Conservation (phyloP, 2,329 filamentous ascomycete species). For the Pyrenophora tritici-repentis region DNA sequence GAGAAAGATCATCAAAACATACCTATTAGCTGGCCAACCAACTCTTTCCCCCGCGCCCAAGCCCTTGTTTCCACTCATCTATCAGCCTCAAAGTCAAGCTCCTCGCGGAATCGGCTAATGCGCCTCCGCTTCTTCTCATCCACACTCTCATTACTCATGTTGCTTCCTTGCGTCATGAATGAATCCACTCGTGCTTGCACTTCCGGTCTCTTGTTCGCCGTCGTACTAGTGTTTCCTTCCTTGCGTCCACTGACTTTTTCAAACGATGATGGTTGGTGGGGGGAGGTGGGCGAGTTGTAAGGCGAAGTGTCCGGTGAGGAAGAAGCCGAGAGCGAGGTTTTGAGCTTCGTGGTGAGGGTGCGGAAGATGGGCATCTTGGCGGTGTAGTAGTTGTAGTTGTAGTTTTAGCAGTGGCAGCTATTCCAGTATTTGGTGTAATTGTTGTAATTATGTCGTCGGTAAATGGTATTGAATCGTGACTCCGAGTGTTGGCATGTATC, state of each 20-base stretch:
- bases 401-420: neutral
- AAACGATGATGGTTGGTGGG: constrained; percentile 24
- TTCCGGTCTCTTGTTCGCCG: constrained; percentile 18
- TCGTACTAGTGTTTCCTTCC: constrained; percentile 16
- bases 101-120: constrained; percentile 41
- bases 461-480: neutral
- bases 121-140: constrained; percentile 29
- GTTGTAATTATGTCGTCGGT: neutral
- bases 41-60: neutral
- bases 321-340: constrained; percentile 33
- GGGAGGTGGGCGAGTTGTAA: constrained; percentile 20
- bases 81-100: constrained; percentile 25
- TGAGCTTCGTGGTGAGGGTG: constrained; percentile 38
- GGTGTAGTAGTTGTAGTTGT: neutral
- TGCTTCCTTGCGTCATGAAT: constrained; percentile 25
- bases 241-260: constrained; percentile 32
- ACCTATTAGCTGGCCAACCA: constrained; percentile 9
- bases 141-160: constrained; percentile 18
- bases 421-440: neutral
- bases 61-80: constrained; percentile 9
- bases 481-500: constrained; percentile 9
- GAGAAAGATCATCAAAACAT: constrained; percentile 10
- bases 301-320: constrained; percentile 29
- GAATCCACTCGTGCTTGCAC: constrained; percentile 24
- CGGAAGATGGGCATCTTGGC: constrained; percentile 37